These are phyloP conservation scores for Trichomonas tenax DNA, from an alignment of 208 protist genomes.

Conservation along the genomic window DNA sequence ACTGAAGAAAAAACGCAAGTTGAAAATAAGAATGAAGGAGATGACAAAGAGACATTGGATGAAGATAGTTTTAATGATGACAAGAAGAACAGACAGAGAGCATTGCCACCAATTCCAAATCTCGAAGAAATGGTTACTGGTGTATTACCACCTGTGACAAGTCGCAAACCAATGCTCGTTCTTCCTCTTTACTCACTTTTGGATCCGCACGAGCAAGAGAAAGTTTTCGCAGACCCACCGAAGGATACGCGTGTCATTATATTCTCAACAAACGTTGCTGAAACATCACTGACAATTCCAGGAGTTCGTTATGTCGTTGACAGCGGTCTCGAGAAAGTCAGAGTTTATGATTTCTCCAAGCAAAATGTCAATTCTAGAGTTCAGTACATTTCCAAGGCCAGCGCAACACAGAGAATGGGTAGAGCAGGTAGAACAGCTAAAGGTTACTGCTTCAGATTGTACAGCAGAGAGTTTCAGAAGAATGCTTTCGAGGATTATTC, in stretches of 20 bases:
- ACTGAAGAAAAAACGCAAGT: background rate
- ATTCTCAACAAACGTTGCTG: conserved; percentile 98
- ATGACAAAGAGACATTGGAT: conserved; percentile 15
- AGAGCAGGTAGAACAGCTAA: conserved; percentile 59
- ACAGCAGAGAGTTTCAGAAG: conserved; percentile 53
- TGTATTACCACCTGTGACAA: background rate
- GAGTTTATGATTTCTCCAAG: background rate
- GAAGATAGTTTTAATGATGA: background rate
- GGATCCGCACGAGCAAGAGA: conserved; percentile 67
- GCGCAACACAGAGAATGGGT: conserved; percentile 56
- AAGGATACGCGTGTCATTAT: conserved; percentile 67
- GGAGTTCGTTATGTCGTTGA: conserved; percentile 34
- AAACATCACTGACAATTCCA: conserved; percentile 98
- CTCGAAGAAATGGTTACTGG: background rate
- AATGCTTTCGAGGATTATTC: conserved; percentile 39
- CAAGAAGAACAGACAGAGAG: background rate
- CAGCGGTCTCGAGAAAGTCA: background rate
- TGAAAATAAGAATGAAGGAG: background rate
- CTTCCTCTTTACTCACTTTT: conserved; percentile 94
- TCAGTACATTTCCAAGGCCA: conserved; percentile 55
- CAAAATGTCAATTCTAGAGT: conserved; percentile 34
- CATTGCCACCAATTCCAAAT: conserved; percentile 19
- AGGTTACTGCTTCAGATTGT: conserved; percentile 66
- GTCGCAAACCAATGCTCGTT: conserved; percentile 57
- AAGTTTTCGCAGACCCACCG: conserved; percentile 43